Evolutionary conservation across 768 basidiomycete genomes (phyloP).

Genomic region (Amanita thiersii): DNA sequence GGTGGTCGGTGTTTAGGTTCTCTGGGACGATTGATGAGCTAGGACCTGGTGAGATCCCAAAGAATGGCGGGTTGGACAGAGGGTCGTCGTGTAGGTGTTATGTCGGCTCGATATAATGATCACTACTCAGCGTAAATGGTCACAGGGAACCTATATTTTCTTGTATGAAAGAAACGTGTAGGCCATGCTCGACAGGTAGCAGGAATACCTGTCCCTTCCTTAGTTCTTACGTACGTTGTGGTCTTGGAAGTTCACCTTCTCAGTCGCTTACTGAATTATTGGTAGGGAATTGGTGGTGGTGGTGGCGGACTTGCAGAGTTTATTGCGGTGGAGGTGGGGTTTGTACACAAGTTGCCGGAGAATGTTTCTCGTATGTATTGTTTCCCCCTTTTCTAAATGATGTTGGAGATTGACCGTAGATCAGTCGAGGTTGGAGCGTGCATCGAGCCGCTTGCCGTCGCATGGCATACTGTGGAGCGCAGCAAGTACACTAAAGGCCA

Average conservation of each 20-base stretch:
- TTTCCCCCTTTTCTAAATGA: too few relatives aligned
- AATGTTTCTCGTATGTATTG: constrained; percentile 29
- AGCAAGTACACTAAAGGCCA: constrained; percentile 28
- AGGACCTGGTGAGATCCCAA: constrained; percentile 21
- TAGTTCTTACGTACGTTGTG: constrained; percentile 29
- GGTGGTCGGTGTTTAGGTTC: too few relatives aligned
- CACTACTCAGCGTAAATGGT: background rate
- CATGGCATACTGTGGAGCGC: constrained; percentile 36
- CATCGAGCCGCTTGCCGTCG: constrained; percentile 39
- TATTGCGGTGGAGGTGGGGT: constrained; percentile 23
- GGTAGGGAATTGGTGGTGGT: constrained; percentile 27
- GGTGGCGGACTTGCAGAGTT: constrained; percentile 39
- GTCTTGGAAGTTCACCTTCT: background rate
- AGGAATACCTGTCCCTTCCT: constrained; percentile 24
- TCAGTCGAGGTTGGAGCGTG: constrained; percentile 43
- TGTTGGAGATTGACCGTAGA: too few relatives aligned
- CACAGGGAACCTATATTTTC: constrained; percentile 34
- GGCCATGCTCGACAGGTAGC: constrained; percentile 21
- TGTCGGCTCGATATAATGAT: constrained; percentile 2
- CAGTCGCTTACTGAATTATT: background rate
- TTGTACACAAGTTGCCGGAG: constrained; percentile 30
- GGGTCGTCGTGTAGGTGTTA: constrained; percentile 24
- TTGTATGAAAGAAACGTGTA: constrained; percentile 28
- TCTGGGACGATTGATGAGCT: constrained; percentile 26
- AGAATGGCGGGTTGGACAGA: constrained; percentile 24